These are phyloP conservation scores for Fusarium sp. DNA, from an alignment of 2,329 filamentous ascomycete species.

Conservation along the genomic window DNA sequence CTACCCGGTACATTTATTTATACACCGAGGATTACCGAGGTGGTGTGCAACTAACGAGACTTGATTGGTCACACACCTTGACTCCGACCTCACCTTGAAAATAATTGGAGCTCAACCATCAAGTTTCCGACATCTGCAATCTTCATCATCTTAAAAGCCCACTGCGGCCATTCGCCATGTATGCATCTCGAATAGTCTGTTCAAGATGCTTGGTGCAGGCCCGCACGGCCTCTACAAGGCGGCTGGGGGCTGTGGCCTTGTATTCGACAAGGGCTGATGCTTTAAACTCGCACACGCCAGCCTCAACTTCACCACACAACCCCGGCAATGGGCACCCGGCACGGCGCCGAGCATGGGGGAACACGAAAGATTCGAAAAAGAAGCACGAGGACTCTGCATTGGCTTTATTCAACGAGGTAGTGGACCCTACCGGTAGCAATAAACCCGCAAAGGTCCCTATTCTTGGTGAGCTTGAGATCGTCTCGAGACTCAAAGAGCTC, in stretches of 20 bases:
- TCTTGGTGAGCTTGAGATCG: constrained; percentile 45
- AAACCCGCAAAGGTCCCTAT: constrained; percentile 2
- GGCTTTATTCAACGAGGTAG: constrained; percentile 50
- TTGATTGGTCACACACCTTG: constrained; percentile 37
- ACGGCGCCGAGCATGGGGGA: constrained; percentile 1
- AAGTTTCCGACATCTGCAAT: constrained; percentile 17
- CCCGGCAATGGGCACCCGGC: constrained; percentile 6
- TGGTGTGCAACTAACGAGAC: not conserved
- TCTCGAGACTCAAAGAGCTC: constrained; percentile 44
- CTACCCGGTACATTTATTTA: constrained; percentile 1
- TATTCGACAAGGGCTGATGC: constrained; percentile 40
- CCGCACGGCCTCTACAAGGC: constrained; percentile 30
- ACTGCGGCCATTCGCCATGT: constrained; percentile 43
- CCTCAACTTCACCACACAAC: constrained; percentile 9
- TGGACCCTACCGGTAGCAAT: constrained; percentile 32
- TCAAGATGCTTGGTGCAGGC: constrained; percentile 47
- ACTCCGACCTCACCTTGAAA: constrained; percentile 32
- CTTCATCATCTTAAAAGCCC: constrained; percentile 7
- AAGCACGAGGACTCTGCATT: constrained; percentile 40
- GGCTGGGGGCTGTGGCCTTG: constrained; percentile 34
- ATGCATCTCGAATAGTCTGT: constrained; percentile 48
- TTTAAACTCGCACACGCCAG: constrained; percentile 10
- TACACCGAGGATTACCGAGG: constrained; percentile 35
- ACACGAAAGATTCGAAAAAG: constrained; percentile 15
- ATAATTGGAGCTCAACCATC: constrained; percentile 30